Percentiles rank a stretch among this genome's conserved stretches.
Conservation (phyloP, 2,329 filamentous ascomycete species). For the Alternaria rosae region DNA sequence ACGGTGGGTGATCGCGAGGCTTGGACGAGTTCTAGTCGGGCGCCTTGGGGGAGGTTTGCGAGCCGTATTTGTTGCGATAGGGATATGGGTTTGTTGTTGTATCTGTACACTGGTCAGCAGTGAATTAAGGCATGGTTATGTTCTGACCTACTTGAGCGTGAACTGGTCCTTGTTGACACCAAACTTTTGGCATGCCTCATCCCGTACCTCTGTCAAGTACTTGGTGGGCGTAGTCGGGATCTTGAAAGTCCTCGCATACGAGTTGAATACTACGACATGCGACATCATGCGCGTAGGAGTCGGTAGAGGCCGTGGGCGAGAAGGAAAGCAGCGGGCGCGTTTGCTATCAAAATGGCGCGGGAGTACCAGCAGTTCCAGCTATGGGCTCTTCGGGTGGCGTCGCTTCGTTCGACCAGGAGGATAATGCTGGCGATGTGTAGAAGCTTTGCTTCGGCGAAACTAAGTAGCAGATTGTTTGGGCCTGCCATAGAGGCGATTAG, state of each 20-base stretch:
- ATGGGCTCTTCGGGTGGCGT: conserved; percentile 34
- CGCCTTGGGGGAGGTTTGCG: conserved; percentile 81
- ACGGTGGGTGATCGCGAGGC: conserved; percentile 84
- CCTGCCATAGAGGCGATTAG: conserved; percentile 44
- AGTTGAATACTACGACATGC: conserved; percentile 86
- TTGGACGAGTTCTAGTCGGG: conserved; percentile 90
- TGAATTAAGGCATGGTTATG: not conserved
- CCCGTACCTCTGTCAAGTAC: conserved; percentile 82
- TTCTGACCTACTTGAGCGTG: conserved; percentile 73
- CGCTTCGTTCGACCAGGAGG: conserved; percentile 38
- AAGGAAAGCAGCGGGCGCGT: conserved; percentile 36
- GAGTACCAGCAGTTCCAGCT: conserved; percentile 38
- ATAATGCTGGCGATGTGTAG: conserved; percentile 43
- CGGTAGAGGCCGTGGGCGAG: conserved; percentile 37
- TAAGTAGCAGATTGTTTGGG: conserved; percentile 40
- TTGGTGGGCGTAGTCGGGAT: conserved; percentile 85
- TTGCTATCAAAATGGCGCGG: conserved; percentile 31
- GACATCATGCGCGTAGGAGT: conserved; percentile 71
- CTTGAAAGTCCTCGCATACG: conserved; percentile 76
- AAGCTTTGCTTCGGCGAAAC: conserved; percentile 41
- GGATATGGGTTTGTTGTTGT: conserved; percentile 83
- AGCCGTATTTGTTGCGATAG: conserved; percentile 84
- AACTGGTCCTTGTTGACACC: conserved; percentile 75
- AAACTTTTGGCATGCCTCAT: conserved; percentile 87
- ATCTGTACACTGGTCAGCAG: conserved; percentile 28